Percentiles rank a stretch among this genome's conserved stretches.
These are phyloP conservation scores for Aspergillus awamori DNA, from an alignment of 2,329 filamentous ascomycete genomes.

Conservation along the genomic window DNA sequence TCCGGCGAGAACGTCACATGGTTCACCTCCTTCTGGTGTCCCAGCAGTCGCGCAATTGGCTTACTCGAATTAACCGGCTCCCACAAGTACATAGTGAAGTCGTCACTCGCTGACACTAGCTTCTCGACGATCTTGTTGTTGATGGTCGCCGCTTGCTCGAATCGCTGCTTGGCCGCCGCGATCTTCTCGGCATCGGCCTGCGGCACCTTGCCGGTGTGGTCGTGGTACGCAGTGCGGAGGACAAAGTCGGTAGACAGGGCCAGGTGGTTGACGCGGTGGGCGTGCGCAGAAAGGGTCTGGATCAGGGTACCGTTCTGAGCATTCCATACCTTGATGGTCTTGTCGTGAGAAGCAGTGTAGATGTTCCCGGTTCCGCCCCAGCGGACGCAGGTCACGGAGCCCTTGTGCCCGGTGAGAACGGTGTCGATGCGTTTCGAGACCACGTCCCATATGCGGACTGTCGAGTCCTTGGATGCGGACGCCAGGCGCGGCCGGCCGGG, in stretches of 20 bases:
- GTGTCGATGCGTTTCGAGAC: conserved; percentile 77
- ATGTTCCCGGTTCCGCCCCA: conserved; percentile 91
- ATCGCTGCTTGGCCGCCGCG: conserved; percentile 75
- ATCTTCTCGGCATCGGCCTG: conserved; percentile 69
- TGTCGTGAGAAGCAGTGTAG: conserved; percentile 86
- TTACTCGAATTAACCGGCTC: conserved; percentile 78
- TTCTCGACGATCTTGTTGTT: conserved; percentile 78
- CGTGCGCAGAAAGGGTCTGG: conserved; percentile 78
- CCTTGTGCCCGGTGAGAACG: conserved; percentile 85
- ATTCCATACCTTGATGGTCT: conserved; percentile 90
- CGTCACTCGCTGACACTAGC: conserved; percentile 87
- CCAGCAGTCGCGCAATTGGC: conserved; percentile 83
- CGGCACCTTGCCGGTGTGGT: conserved; percentile 75
- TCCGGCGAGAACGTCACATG: conserved; percentile 94
- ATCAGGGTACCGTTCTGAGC: conserved; percentile 75
- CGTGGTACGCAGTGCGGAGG: conserved; percentile 80
- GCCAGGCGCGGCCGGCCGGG: conserved; percentile 76
- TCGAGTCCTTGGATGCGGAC: conserved; percentile 86
- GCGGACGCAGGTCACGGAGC: conserved; percentile 83
- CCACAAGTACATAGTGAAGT: conserved; percentile 97
- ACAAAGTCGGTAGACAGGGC: conserved; percentile 92
- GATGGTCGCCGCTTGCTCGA: conserved; percentile 79
- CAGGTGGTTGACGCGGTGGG: conserved; percentile 94
- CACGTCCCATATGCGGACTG: conserved; percentile 83
- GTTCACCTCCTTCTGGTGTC: conserved; percentile 96